Evolutionary conservation across 805 yeast species (phyloP).

Genomic region (Zygosaccharomyces lentus): DNA sequence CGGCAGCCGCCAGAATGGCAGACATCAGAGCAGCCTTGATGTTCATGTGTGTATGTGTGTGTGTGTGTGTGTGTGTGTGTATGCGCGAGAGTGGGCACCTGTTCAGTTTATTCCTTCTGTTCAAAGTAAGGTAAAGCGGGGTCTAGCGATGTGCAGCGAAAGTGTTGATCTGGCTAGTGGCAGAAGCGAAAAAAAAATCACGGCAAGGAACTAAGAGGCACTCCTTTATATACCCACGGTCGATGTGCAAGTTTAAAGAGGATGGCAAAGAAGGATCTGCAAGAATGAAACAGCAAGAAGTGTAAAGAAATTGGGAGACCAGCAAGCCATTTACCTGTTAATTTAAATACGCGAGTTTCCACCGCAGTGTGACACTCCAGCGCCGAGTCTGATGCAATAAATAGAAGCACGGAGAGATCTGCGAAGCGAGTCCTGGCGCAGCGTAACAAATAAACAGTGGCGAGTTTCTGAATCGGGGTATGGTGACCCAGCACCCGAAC

Average conservation of each 20-base stretch:
- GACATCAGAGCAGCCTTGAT: constrained; percentile 48
- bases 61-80: neutral
- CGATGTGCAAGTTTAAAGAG: neutral
- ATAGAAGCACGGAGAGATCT: neutral
- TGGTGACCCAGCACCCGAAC: neutral
- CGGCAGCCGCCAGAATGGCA: constrained; percentile 49
- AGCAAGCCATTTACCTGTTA: constrained; percentile 2
- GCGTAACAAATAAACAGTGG: neutral
- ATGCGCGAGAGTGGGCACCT: neutral
- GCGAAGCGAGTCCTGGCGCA: neutral
- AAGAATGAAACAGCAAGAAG: neutral
- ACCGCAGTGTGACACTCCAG: neutral
- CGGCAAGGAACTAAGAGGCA: neutral
- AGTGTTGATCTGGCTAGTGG: neutral
- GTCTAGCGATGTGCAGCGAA: neutral
- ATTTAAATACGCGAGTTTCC: constrained; percentile 5
- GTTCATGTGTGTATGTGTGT: constrained; percentile 41
- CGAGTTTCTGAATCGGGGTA: constrained; percentile 1
- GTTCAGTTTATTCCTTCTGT: neutral
- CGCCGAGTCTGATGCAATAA: neutral
- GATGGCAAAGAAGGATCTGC: neutral
- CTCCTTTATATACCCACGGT: neutral
- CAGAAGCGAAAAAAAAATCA: neutral
- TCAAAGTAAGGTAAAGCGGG: neutral
- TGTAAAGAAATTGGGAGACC: neutral